Evolutionary conservation across 306 rosid genomes (phyloP).

Genomic region (Morella rubra): DNA sequence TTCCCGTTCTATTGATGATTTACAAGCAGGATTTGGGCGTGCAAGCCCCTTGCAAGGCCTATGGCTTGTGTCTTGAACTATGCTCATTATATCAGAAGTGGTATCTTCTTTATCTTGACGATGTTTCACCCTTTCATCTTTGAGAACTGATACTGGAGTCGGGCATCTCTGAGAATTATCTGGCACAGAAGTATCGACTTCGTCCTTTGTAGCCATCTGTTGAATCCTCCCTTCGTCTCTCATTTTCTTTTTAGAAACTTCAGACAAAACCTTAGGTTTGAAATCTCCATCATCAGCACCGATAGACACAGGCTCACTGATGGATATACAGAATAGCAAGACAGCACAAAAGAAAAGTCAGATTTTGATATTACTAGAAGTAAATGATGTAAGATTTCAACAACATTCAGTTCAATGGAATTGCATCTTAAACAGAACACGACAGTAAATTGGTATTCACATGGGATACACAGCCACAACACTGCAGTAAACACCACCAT

Average conservation of each 20-base stretch:
- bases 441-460: not conserved
- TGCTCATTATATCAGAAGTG: constrained; percentile 61
- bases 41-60: constrained; percentile 49
- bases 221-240: constrained; percentile 45
- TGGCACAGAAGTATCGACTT: constrained; percentile 27
- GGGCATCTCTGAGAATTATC: constrained; percentile 37
- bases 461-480: not conserved
- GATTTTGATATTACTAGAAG: constrained; percentile 24
- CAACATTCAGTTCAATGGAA: constrained; percentile 21
- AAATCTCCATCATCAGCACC: constrained; percentile 48
- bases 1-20: constrained; percentile 51
- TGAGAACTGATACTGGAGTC: constrained; percentile 28
- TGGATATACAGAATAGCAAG: constrained; percentile 29
- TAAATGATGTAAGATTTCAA: constrained; percentile 22
- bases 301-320: constrained; percentile 43
- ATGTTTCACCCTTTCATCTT: constrained; percentile 31
- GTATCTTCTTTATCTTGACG: constrained; percentile 36
- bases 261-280: constrained; percentile 42
- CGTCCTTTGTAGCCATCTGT: constrained; percentile 30
- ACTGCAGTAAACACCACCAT: not conserved
- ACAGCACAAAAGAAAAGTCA: constrained; percentile 23
- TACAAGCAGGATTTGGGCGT: constrained; percentile 33
- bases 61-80: constrained; percentile 60
- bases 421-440: constrained; percentile 6
- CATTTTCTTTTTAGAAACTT: constrained; percentile 45